Conservation (phyloP, 305 asterid species). For the Fraxinus ornus region DNA sequence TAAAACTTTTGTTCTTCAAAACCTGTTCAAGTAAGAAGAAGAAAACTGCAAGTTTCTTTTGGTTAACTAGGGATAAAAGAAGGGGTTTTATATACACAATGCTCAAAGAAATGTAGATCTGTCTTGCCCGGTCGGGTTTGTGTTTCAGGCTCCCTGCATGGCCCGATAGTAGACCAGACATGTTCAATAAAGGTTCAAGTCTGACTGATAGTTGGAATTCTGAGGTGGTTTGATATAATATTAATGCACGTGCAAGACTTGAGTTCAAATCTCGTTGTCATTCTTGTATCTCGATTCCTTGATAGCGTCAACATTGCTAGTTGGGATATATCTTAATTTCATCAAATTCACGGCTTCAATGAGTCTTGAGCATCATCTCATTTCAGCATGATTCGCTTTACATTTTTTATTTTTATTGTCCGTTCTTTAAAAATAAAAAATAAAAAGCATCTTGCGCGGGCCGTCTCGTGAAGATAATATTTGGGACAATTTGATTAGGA, state of each 20-base stretch:
- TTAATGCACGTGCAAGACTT: not conserved
- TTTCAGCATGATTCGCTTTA: too few species aligned
- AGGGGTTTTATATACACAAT: not conserved
- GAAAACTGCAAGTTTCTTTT: not conserved
- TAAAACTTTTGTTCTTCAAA: slow-evolving; percentile 18
- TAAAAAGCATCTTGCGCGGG: not conserved
- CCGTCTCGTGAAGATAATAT: not conserved
- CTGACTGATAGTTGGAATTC: not conserved
- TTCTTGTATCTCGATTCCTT: not conserved
- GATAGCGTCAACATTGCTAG: not conserved
- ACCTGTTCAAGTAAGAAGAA: not conserved
- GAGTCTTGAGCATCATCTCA: not conserved
- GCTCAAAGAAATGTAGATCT: not conserved
- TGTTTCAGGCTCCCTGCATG: not conserved
- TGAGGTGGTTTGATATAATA: not conserved
- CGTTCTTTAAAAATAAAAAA: not conserved
- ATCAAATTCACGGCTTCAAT: not conserved
- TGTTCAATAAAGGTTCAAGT: not conserved
- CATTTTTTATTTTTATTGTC: not conserved
- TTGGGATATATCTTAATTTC: too few species aligned
- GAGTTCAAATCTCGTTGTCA: not conserved
- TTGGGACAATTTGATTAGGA: not conserved
- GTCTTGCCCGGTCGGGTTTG: not conserved
- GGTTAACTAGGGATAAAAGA: not conserved
- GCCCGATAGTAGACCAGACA: not conserved